phyloP scores from a whole-genome alignment of 2,329 filamentous ascomycete genomes.

The Fusarium sp. region DNA sequence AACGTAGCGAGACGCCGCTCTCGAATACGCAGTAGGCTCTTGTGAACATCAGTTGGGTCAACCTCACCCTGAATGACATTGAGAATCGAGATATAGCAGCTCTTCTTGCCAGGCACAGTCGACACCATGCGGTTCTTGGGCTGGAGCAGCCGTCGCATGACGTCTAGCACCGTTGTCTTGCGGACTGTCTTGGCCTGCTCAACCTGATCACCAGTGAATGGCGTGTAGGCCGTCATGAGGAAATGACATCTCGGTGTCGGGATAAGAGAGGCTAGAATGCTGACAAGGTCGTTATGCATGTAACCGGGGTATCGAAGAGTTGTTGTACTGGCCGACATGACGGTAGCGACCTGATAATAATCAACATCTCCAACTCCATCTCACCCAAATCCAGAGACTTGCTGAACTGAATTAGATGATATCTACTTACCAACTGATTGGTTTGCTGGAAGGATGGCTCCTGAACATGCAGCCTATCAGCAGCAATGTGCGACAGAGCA shows the following conservation, averaged over 20 bases:
- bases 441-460: slow-evolving; percentile 97
- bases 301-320: slow-evolving; percentile 97
- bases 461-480: slow-evolving; percentile 92
- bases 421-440: slow-evolving; percentile 80
- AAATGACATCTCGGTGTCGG: slow-evolving; percentile 97
- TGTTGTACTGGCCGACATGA: slow-evolving; percentile 98
- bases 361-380: background rate
- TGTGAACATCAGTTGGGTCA: slow-evolving; percentile 97
- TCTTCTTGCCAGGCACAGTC: slow-evolving; percentile 92
- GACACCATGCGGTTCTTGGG: slow-evolving; percentile 99
- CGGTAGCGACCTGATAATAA: slow-evolving; percentile 77
- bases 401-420: too few relatives aligned
- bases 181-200: slow-evolving; percentile 97
- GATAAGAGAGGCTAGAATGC: slow-evolving; percentile 94
- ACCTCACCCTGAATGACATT: slow-evolving; percentile 99
- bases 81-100: slow-evolving; percentile 98
- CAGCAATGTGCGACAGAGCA: slow-evolving; percentile 90
- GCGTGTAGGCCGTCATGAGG: slow-evolving; percentile 97
- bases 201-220: slow-evolving; percentile 95
- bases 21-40: slow-evolving; percentile 93
- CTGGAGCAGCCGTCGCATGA: slow-evolving; percentile 94
- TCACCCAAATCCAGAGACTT: background rate
- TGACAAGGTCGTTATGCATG: slow-evolving; percentile 99
- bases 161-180: slow-evolving; percentile 96
- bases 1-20: slow-evolving; percentile 94